Evolutionary conservation across 1,284 basidiomycete genomes (phyloP).

Genomic region (Mycena citricolor): DNA sequence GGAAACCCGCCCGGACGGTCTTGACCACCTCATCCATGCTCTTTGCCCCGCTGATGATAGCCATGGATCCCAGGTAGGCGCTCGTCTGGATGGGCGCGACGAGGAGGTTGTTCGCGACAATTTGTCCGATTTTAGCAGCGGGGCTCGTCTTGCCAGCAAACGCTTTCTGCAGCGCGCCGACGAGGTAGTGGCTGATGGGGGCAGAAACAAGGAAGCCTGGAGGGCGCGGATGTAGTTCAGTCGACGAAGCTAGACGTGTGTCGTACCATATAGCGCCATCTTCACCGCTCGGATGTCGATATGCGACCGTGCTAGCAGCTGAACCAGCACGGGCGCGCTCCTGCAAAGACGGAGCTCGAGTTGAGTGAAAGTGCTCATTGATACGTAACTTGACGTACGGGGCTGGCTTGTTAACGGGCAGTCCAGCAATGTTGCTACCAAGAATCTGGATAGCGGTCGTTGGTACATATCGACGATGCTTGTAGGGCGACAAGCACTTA

Average conservation of each 20-base stretch:
- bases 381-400: no score
- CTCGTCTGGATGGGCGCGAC: constrained; percentile 76
- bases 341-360: no score
- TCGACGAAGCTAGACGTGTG: no score
- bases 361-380: no score
- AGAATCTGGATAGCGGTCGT: constrained; percentile 43
- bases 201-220: constrained; percentile 57
- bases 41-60: constrained; percentile 81
- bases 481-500: no score
- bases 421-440: constrained; percentile 66
- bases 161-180: constrained; percentile 68
- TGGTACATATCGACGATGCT: no score
- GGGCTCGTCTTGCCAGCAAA: constrained; percentile 78
- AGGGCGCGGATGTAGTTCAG: no score
- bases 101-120: constrained; percentile 78
- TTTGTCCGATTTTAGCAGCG: constrained; percentile 65
- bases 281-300: constrained; percentile 69
- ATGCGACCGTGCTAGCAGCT: constrained; percentile 55
- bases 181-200: constrained; percentile 75
- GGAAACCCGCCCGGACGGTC: constrained; percentile 76
- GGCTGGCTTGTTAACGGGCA: constrained; percentile 48
- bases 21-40: constrained; percentile 64
- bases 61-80: constrained; percentile 75
- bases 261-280: constrained; percentile 85
- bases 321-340: constrained; percentile 51